phyloP scores from a whole-genome alignment of 2,329 filamentous ascomycete species.

The Colletotrichum endophyticum region DNA sequence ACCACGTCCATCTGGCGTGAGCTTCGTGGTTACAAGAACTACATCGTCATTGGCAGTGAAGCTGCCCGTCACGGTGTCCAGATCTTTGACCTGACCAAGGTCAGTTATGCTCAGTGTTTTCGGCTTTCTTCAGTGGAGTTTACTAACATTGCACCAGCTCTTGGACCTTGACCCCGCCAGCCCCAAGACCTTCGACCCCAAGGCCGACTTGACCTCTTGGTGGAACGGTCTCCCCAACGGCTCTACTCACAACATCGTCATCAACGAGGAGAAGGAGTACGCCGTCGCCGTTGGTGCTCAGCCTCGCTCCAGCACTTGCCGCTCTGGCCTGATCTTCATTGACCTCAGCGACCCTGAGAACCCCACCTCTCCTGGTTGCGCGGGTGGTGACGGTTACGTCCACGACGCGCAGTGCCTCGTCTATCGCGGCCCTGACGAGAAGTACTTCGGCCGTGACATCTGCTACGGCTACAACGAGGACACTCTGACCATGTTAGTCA shows the following conservation, averaged over 20 bases:
- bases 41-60: slow-evolving; percentile 38
- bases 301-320: slow-evolving; percentile 43
- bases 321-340: slow-evolving; percentile 57
- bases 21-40: slow-evolving; percentile 36
- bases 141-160: slow-evolving; percentile 34
- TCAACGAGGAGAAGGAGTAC: slow-evolving; percentile 48
- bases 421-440: slow-evolving; percentile 51
- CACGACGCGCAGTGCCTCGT: slow-evolving; percentile 56
- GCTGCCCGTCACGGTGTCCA: slow-evolving; percentile 59
- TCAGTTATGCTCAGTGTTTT: slow-evolving; percentile 25
- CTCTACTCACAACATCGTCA: slow-evolving; percentile 51
- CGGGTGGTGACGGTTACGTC: slow-evolving; percentile 51
- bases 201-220: slow-evolving; percentile 34
- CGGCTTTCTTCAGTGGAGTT: neutral
- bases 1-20: slow-evolving; percentile 34
- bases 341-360: slow-evolving; percentile 56
- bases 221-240: slow-evolving; percentile 35
- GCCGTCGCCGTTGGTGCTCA: slow-evolving; percentile 45
- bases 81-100: slow-evolving; percentile 61
- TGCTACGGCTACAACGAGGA: slow-evolving; percentile 60
- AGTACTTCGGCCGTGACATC: slow-evolving; percentile 50
- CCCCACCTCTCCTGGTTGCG: slow-evolving; percentile 51
- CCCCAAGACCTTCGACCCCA: slow-evolving; percentile 31
- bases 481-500: slow-evolving; percentile 45
- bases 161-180: slow-evolving; percentile 46